phyloP scores from a whole-genome alignment of 441 rosid genomes.

The Euphorbia celastroides region DNA sequence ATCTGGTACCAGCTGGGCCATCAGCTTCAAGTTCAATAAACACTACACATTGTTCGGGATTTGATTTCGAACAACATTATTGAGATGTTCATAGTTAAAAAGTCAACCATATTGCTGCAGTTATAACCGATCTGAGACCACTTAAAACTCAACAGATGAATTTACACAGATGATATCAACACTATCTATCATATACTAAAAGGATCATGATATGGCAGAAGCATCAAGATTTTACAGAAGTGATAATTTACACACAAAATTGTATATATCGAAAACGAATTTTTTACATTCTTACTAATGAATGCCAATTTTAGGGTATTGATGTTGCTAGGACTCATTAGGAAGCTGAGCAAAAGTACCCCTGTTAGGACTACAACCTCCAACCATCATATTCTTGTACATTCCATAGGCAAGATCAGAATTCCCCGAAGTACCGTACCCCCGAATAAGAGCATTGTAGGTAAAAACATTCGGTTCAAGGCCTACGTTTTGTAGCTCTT shows the following conservation, averaged over 20 bases:
- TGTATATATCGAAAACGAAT: neutral
- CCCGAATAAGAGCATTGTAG: slow-evolving; percentile 81
- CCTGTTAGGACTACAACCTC: slow-evolving; percentile 76
- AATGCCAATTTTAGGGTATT: slow-evolving; percentile 16
- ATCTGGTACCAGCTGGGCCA: no score
- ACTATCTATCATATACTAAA: neutral
- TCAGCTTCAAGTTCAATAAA: no score
- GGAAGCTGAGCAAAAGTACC: slow-evolving; percentile 91
- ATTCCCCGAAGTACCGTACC: slow-evolving; percentile 65
- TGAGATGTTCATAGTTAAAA: no score
- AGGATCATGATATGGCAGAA: neutral
- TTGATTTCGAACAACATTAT: no score
- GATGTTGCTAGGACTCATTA: slow-evolving; percentile 38
- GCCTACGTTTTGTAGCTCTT: slow-evolving; percentile 57
- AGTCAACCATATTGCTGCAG: no score
- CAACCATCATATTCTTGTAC: slow-evolving; percentile 74
- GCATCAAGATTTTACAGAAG: neutral
- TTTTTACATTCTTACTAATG: neutral
- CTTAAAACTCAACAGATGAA: neutral
- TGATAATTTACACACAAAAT: neutral
- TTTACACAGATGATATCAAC: neutral
- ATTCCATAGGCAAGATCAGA: slow-evolving; percentile 66
- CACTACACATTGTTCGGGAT: no score
- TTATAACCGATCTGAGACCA: no score
- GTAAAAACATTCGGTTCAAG: slow-evolving; percentile 86